Evolutionary conservation across 164 flowering plant genomes (phyloP).

Genomic region (Piper betle): DNA sequence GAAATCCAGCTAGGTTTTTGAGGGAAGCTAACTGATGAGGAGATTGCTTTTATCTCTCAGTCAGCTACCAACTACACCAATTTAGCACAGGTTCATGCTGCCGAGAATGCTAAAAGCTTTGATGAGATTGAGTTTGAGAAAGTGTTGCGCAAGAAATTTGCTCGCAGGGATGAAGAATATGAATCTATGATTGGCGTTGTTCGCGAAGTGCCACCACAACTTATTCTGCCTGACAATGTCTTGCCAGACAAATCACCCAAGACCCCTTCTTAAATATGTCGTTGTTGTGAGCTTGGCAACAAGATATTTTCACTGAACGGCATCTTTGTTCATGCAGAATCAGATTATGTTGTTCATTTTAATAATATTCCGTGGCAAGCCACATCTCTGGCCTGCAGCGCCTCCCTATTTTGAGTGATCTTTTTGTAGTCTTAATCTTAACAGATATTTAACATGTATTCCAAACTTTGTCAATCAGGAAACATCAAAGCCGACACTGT

Average conservation of each 20-base stretch:
- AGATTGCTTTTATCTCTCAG: slow-evolving; percentile 65
- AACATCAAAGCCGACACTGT: too few species aligned
- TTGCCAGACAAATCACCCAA: slow-evolving; percentile 46
- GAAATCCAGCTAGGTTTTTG: slow-evolving; percentile 89
- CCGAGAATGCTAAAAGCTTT: slow-evolving; percentile 76
- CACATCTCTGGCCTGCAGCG: background rate
- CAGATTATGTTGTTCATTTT: background rate
- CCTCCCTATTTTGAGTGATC: too few species aligned
- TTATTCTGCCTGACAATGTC: slow-evolving; percentile 62
- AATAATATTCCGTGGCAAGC: background rate
- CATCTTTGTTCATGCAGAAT: background rate
- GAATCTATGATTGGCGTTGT: slow-evolving; percentile 77
- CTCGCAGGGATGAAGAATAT: slow-evolving; percentile 76
- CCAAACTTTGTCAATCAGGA: too few species aligned
- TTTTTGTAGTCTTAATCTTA: too few species aligned
- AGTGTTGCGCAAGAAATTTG: slow-evolving; percentile 77
- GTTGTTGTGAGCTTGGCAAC: background rate
- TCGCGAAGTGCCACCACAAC: slow-evolving; percentile 67
- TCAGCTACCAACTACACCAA: slow-evolving; percentile 83
- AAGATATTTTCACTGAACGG: background rate
- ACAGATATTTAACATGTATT: too few species aligned
- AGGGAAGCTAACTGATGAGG: slow-evolving; percentile 91
- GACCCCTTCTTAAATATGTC: slow-evolving; percentile 7
- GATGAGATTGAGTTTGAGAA: slow-evolving; percentile 89
- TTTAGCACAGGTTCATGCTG: slow-evolving; percentile 83